A percentile compares a stretch with the other conserved stretches of the same genome.
These are phyloP conservation scores for Fraxinus platypoda DNA, from an alignment of 305 asterid species.

Conservation along the genomic window DNA sequence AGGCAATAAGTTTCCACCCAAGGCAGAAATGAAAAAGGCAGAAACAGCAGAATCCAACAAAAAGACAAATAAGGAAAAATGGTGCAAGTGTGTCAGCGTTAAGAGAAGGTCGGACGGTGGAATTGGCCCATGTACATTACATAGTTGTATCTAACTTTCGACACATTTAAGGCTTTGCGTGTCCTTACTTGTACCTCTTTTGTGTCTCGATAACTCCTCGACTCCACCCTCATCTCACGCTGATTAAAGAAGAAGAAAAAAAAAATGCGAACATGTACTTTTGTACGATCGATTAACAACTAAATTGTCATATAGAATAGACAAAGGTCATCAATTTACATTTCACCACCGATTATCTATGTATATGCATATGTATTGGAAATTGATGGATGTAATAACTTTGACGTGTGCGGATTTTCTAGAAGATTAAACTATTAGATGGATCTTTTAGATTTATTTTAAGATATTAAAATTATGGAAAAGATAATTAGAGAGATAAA, in stretches of 20 bases:
- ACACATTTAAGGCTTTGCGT: slow-evolving; percentile 75
- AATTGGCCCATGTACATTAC: neutral
- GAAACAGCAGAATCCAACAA: slow-evolving; percentile 35
- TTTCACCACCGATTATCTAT: too few relatives aligned
- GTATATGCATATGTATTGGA: too few relatives aligned
- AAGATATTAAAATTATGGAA: neutral
- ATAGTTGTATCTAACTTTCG: slow-evolving; percentile 35
- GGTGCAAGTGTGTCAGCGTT: slow-evolving; percentile 32
- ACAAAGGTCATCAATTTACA: too few relatives aligned
- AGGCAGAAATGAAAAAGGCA: slow-evolving; percentile 21
- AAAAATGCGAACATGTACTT: too few relatives aligned
- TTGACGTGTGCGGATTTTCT: too few relatives aligned
- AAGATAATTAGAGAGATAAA: neutral
- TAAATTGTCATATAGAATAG: too few relatives aligned
- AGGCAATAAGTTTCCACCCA: slow-evolving; percentile 22
- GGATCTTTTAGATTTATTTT: too few relatives aligned
- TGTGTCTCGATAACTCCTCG: slow-evolving; percentile 7
- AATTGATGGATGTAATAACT: too few relatives aligned
- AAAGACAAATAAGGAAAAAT: slow-evolving; percentile 33
- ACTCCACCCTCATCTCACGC: neutral
- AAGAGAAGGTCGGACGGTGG: slow-evolving; percentile 22
- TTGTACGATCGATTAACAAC: too few relatives aligned
- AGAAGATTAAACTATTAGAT: neutral
- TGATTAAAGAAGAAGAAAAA: too few relatives aligned
- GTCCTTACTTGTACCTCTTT: slow-evolving; percentile 26